phyloP scores from a whole-genome alignment of 331 rosid species.

The Stylosanthes scabra region DNA sequence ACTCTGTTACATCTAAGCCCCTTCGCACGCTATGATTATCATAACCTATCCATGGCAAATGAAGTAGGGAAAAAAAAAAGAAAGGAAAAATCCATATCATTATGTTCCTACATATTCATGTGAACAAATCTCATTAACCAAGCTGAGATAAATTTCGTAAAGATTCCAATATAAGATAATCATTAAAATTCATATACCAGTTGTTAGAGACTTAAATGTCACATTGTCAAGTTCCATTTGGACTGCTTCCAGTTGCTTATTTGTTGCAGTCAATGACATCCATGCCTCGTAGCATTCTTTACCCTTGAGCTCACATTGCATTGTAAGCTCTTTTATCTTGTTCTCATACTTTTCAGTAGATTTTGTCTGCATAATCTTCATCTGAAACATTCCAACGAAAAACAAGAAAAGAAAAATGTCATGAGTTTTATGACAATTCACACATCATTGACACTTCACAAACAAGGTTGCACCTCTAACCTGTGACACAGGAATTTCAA shows the following conservation, averaged over 20 bases:
- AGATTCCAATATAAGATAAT: slow-evolving; percentile 22
- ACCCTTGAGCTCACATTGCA: slow-evolving; percentile 69
- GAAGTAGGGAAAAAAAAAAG: no score
- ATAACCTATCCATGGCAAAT: no score
- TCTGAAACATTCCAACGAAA: slow-evolving; percentile 56
- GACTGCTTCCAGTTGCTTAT: slow-evolving; percentile 70
- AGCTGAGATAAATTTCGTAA: background rate
- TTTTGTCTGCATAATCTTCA: slow-evolving; percentile 68
- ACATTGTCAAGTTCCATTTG: slow-evolving; percentile 76
- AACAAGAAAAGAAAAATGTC: slow-evolving; percentile 40
- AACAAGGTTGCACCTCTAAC: slow-evolving; percentile 50
- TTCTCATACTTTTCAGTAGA: slow-evolving; percentile 69
- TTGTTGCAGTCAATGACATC: slow-evolving; percentile 82
- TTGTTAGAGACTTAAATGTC: slow-evolving; percentile 67
- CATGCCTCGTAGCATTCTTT: slow-evolving; percentile 93
- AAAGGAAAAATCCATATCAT: background rate
- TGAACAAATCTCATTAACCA: slow-evolving; percentile 4
- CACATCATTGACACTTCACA: slow-evolving; percentile 31
- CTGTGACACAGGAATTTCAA: slow-evolving; percentile 80
- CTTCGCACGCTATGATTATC: no score
- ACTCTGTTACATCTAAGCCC: no score
- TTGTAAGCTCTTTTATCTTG: slow-evolving; percentile 73
- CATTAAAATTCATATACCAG: slow-evolving; percentile 53
- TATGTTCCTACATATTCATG: slow-evolving; percentile 22
- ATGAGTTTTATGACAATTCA: slow-evolving; percentile 28